Percentiles rank a stretch among this genome's conserved stretches.
These are phyloP conservation scores for Fusarium sp. DNA, from an alignment of 2,329 filamentous ascomycete genomes.

Conservation along the genomic window DNA sequence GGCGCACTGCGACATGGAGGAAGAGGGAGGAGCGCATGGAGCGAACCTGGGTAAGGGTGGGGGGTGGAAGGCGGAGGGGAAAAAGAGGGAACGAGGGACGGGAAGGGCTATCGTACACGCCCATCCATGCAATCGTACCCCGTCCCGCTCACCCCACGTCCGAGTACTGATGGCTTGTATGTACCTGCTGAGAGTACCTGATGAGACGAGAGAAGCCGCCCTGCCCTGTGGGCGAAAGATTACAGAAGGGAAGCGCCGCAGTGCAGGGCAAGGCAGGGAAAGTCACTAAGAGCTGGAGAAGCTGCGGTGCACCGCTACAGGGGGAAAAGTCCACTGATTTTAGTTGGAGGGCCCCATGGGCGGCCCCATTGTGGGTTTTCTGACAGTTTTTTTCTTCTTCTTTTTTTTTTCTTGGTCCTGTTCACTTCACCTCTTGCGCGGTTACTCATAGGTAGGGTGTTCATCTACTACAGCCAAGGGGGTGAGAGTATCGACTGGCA, in stretches of 20 bases:
- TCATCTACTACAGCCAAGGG: conserved; percentile 8
- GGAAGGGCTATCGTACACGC: conserved; percentile 27
- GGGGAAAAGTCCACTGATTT: conserved; percentile 26
- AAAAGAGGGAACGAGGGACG: conserved; percentile 39
- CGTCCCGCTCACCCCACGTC: conserved; percentile 32
- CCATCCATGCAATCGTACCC: conserved; percentile 4
- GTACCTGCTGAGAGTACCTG: conserved; percentile 42
- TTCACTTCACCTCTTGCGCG: conserved; percentile 1
- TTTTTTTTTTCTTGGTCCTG: not conserved
- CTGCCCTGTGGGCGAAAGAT: conserved; percentile 35
- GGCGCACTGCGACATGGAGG: conserved; percentile 37
- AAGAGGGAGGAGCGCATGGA: conserved; percentile 39
- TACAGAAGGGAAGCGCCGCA: conserved; percentile 38
- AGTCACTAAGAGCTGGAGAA: conserved; percentile 28
- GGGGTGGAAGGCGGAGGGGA: conserved; percentile 29
- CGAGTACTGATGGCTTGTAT: conserved; percentile 28
- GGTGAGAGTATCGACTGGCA: conserved; percentile 20
- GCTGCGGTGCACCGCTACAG: conserved; percentile 35
- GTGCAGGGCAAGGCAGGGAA: conserved; percentile 16
- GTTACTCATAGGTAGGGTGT: conserved; percentile 16
- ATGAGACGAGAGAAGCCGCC: conserved; percentile 40
- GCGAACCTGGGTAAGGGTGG: conserved; percentile 10
- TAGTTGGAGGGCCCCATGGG: conserved; percentile 27
- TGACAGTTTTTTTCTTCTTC: not conserved
- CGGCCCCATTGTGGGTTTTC: conserved; percentile 30